These are phyloP conservation scores for Neonothopanus nambi DNA, from an alignment of 1,284 basidiomycete genomes.

Conservation along the genomic window DNA sequence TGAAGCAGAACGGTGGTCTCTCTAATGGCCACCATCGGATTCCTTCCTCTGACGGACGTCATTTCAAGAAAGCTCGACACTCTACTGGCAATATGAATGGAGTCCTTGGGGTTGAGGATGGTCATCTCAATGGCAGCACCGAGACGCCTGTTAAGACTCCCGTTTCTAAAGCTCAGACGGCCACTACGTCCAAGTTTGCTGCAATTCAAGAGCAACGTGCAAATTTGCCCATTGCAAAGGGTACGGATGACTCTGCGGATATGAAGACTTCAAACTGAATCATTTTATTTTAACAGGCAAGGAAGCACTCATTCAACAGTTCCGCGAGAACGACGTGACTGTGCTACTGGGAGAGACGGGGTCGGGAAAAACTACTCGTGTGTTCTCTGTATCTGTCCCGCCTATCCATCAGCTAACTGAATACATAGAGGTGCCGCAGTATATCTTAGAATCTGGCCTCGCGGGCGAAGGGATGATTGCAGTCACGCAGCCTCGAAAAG, in stretches of 20 bases:
- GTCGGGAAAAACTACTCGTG: slow-evolving; percentile 97
- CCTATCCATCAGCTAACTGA: not conserved
- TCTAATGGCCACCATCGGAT: slow-evolving; percentile 24
- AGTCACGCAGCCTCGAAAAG: slow-evolving; percentile 91
- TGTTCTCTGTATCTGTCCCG: slow-evolving; percentile 29
- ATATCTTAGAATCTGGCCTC: slow-evolving; percentile 75
- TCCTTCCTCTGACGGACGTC: slow-evolving; percentile 20
- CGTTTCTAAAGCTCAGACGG: not conserved
- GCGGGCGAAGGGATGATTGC: slow-evolving; percentile 71
- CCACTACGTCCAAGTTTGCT: slow-evolving; percentile 10
- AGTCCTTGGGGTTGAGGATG: slow-evolving; percentile 21
- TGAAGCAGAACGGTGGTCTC: slow-evolving; percentile 24
- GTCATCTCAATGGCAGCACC: not conserved
- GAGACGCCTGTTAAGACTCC: not conserved
- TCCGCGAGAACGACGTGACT: slow-evolving; percentile 82
- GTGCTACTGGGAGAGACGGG: slow-evolving; percentile 96
- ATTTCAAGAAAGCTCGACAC: slow-evolving; percentile 21
- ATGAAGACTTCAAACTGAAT: slow-evolving; percentile 1
- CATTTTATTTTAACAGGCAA: slow-evolving; percentile 50
- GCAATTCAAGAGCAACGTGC: slow-evolving; percentile 62
- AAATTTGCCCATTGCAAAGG: slow-evolving; percentile 78
- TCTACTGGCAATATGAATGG: slow-evolving; percentile 19
- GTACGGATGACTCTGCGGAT: slow-evolving; percentile 37
- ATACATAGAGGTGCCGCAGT: slow-evolving; percentile 81
- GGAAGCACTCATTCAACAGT: slow-evolving; percentile 73